These are phyloP conservation scores for Dentipellis fragilis DNA, from an alignment of 768 basidiomycete genomes.

Conservation along the genomic window DNA sequence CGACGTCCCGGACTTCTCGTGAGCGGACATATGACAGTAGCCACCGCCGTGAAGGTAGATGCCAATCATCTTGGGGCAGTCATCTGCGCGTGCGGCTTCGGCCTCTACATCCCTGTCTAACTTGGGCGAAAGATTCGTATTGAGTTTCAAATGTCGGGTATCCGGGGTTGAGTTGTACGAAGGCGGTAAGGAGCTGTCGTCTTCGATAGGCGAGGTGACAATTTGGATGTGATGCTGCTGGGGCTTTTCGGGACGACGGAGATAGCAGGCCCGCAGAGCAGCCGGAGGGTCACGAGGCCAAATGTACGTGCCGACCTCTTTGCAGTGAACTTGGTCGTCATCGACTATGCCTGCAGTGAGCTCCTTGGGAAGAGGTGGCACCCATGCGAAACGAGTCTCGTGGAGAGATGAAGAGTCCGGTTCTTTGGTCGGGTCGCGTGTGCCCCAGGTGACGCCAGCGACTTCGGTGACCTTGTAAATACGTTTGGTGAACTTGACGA, in stretches of 20 bases:
- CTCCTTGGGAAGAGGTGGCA: constrained; percentile 29
- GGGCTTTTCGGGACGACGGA: not conserved
- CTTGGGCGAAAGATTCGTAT: not conserved
- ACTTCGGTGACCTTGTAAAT: constrained; percentile 45
- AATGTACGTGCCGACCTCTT: constrained; percentile 33
- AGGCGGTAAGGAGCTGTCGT: not conserved
- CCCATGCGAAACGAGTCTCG: constrained; percentile 42
- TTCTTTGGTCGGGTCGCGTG: constrained; percentile 31
- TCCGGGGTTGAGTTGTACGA: not conserved
- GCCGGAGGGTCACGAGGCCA: constrained; percentile 30
- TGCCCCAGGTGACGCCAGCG: constrained; percentile 46
- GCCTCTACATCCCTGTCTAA: constrained; percentile 14
- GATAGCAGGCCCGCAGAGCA: constrained; percentile 2
- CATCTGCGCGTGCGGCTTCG: constrained; percentile 17
- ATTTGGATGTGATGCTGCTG: not conserved
- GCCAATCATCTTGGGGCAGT: constrained; percentile 26
- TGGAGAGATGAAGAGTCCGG: constrained; percentile 25
- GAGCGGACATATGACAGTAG: constrained; percentile 49
- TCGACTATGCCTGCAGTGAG: constrained; percentile 31
- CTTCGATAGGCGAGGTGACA: not conserved
- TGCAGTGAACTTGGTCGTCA: constrained; percentile 28
- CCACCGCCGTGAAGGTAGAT: constrained; percentile 47
- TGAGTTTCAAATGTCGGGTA: not conserved
- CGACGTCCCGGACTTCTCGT: constrained; percentile 37
- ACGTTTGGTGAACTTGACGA: constrained; percentile 41